phyloP scores from a whole-genome alignment of 2,329 filamentous ascomycete genomes.

The Hypoxylon sp. region DNA sequence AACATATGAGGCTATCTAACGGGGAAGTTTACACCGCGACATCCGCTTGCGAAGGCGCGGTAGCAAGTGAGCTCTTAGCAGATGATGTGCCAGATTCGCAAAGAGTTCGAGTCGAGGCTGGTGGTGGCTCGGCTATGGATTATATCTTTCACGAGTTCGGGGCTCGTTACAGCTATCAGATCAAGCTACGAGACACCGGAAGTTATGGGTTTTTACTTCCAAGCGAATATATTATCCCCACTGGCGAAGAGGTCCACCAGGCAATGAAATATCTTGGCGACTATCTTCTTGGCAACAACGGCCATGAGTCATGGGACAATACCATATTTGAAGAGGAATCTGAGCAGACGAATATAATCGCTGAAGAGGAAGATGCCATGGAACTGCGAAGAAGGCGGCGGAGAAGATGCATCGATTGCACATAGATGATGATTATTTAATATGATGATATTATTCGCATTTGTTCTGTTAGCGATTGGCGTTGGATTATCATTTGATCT shows the following conservation, averaged over 20 bases:
- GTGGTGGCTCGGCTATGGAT: slow-evolving; percentile 89
- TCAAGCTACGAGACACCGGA: slow-evolving; percentile 93
- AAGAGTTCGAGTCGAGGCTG: slow-evolving; percentile 73
- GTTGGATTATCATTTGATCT: slow-evolving; percentile 7
- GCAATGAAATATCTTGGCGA: slow-evolving; percentile 87
- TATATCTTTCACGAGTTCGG: slow-evolving; percentile 93
- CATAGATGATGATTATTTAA: slow-evolving; percentile 14
- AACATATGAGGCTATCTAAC: slow-evolving; percentile 85
- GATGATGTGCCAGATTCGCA: slow-evolving; percentile 46
- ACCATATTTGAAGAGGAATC: slow-evolving; percentile 48
- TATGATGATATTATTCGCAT: slow-evolving; percentile 4
- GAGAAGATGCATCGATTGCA: slow-evolving; percentile 23
- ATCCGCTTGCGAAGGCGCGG: slow-evolving; percentile 88
- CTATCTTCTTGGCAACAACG: slow-evolving; percentile 80
- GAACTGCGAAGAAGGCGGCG: slow-evolving; percentile 47
- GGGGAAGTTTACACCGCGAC: slow-evolving; percentile 83
- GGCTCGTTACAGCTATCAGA: slow-evolving; percentile 90
- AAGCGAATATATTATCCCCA: slow-evolving; percentile 87
- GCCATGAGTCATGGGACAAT: slow-evolving; percentile 65
- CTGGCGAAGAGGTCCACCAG: slow-evolving; percentile 87
- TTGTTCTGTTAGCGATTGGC: slow-evolving; percentile 7
- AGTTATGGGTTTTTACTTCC: slow-evolving; percentile 95
- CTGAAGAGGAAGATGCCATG: slow-evolving; percentile 28
- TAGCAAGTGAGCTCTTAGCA: slow-evolving; percentile 57
- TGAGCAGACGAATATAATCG: slow-evolving; percentile 39